phyloP scores from a whole-genome alignment of 805 yeast genomes.

The Candida rishiriensis region DNA sequence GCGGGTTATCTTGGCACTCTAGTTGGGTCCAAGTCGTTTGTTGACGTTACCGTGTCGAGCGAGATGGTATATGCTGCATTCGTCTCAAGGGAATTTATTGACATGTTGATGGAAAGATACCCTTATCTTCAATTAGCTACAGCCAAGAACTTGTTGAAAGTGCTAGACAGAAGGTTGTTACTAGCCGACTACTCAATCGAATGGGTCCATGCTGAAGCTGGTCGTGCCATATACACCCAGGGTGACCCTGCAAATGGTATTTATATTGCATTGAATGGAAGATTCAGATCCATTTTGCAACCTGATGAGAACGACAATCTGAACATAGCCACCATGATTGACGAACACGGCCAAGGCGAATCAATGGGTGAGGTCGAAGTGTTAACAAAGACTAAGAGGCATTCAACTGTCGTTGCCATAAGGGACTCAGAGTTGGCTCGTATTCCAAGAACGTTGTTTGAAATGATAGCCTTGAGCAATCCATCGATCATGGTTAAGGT shows the following conservation, averaged over 20 bases:
- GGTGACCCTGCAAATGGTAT: slow-evolving; percentile 89
- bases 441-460: slow-evolving; percentile 86
- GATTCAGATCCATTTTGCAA: slow-evolving; percentile 58
- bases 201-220: slow-evolving; percentile 91
- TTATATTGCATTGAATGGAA: slow-evolving; percentile 82
- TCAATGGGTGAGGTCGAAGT: slow-evolving; percentile 95
- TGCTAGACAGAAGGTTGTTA: slow-evolving; percentile 61
- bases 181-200: slow-evolving; percentile 88
- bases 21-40: slow-evolving; percentile 75
- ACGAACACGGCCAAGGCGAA: slow-evolving; percentile 91
- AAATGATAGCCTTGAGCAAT: slow-evolving; percentile 72
- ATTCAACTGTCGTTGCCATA: slow-evolving; percentile 72
- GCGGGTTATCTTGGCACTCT: slow-evolving; percentile 85
- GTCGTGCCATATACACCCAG: slow-evolving; percentile 71
- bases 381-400: slow-evolving; percentile 69
- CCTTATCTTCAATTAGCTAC: slow-evolving; percentile 73
- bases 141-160: slow-evolving; percentile 66
- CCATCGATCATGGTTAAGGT: slow-evolving; percentile 91
- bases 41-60: slow-evolving; percentile 57
- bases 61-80: slow-evolving; percentile 68
- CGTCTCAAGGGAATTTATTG: slow-evolving; percentile 58
- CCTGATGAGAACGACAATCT: slow-evolving; percentile 10
- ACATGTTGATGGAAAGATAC: slow-evolving; percentile 65
- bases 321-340: slow-evolving; percentile 28
- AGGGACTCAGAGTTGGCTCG: slow-evolving; percentile 93